Percentiles rank a stretch among this genome's conserved stretches.
These are phyloP conservation scores for Phytophthora megakarya DNA, from an alignment of 352 stramenopile species.

Conservation along the genomic window DNA sequence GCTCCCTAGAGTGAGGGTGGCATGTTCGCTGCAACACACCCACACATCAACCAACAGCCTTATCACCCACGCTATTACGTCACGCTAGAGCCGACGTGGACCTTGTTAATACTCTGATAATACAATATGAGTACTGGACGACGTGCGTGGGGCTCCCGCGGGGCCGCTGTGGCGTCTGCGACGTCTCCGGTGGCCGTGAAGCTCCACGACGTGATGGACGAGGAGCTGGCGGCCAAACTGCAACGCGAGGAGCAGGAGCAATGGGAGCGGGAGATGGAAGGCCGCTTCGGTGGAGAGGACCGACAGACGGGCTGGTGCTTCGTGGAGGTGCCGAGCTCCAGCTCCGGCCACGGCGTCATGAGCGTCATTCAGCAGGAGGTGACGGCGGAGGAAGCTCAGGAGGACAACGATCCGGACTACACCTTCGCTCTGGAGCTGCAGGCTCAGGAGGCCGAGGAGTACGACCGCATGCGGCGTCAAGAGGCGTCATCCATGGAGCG, in stretches of 20 bases:
- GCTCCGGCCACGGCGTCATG: constrained; percentile 66
- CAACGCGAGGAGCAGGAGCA: constrained; percentile 74
- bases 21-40: constrained; percentile 10
- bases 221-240: constrained; percentile 69
- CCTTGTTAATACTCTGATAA: constrained; percentile 13
- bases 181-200: constrained; percentile 45
- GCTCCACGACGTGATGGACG: constrained; percentile 72
- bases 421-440: constrained; percentile 76
- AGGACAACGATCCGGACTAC: constrained; percentile 71
- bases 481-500: constrained; percentile 73
- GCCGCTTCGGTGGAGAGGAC: constrained; percentile 60
- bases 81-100: constrained; percentile 7
- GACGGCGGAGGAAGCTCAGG: constrained; percentile 45
- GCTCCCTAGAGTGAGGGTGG: constrained; percentile 3
- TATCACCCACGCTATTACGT: constrained; percentile 21
- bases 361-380: constrained; percentile 77
- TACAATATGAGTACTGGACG: constrained; percentile 18
- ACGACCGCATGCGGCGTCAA: constrained; percentile 70
- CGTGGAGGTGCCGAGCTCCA: constrained; percentile 69
- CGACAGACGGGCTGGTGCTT: constrained; percentile 72
- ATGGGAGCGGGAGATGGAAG: constrained; percentile 66
- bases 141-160: constrained; percentile 12
- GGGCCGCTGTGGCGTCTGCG: constrained; percentile 11
- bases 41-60: constrained; percentile 23
- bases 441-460: constrained; percentile 73